phyloP scores from a whole-genome alignment of 768 basidiomycete species.

The Trametes villosa region DNA sequence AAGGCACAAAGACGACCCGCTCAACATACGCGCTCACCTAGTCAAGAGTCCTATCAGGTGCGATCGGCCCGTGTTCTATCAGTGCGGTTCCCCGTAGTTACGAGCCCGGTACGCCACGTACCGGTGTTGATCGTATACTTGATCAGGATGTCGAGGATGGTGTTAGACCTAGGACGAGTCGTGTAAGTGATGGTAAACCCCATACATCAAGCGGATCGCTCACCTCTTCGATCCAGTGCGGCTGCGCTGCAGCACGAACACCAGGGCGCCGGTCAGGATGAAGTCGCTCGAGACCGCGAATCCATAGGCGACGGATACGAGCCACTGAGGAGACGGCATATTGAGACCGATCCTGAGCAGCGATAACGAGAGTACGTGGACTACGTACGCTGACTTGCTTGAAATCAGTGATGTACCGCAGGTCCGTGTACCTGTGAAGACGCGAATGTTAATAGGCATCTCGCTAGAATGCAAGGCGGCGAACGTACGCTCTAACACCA shows the following conservation, averaged over 20 bases:
- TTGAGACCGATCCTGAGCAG: too few species aligned
- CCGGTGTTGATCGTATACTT: constrained; percentile 2
- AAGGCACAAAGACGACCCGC: too few species aligned
- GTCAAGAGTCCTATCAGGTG: background rate
- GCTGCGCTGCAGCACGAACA: background rate
- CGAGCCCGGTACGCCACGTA: too few species aligned
- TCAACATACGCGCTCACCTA: background rate
- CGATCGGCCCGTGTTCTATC: too few species aligned
- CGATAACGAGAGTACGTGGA: too few species aligned
- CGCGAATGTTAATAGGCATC: too few species aligned
- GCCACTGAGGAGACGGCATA: background rate
- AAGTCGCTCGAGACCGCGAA: background rate
- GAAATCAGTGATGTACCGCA: constrained; percentile 4
- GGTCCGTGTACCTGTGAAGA: too few species aligned
- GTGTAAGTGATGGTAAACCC: too few species aligned
- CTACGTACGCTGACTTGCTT: background rate
- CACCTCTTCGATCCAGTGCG: background rate
- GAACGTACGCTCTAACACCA: background rate
- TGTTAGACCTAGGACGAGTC: too few species aligned
- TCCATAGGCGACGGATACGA: background rate
- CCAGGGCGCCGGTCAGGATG: background rate
- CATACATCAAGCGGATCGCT: too few species aligned
- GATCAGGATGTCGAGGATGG: background rate
- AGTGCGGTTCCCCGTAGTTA: too few species aligned
- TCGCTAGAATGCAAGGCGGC: too few species aligned